Percentiles rank a stretch among this genome's conserved stretches.
Evolutionary conservation across 306 rosid genomes (phyloP).

Genomic region (Cucumis hystrix): DNA sequence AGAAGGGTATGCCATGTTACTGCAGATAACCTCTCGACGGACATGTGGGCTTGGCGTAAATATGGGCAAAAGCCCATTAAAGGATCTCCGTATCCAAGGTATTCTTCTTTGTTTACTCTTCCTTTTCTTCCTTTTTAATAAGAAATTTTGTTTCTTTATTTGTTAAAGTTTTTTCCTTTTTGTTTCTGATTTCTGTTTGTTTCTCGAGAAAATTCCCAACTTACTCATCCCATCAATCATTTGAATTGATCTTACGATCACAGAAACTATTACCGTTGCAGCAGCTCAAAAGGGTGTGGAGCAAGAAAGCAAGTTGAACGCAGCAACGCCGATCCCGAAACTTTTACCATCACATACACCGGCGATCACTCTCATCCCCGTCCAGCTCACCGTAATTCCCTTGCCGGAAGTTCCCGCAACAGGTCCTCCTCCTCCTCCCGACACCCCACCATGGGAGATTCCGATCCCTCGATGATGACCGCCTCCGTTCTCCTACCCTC

Average conservation of each 20-base stretch:
- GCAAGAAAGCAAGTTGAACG: constrained; percentile 77
- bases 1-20: constrained; percentile 35
- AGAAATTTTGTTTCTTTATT: neutral
- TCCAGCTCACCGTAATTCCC: constrained; percentile 58
- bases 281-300: constrained; percentile 53
- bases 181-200: neutral
- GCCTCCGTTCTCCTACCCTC: neutral
- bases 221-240: neutral
- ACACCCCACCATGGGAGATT: neutral
- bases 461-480: neutral
- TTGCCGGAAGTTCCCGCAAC: constrained; percentile 44
- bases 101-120: neutral
- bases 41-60: constrained; percentile 73
- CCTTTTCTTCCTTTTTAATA: too few species aligned
- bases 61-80: constrained; percentile 11
- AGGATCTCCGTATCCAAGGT: constrained; percentile 43
- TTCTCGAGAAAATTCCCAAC: neutral
- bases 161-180: neutral
- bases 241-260: neutral
- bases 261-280: constrained; percentile 79
- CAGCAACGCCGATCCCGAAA: constrained; percentile 30
- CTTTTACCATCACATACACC: constrained; percentile 45
- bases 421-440: neutral
- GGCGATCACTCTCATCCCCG: constrained; percentile 65
- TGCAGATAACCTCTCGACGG: constrained; percentile 42